Conservation (phyloP, 495 filamentous ascomycete species). For the Talaromyces wortmannii region DNA sequence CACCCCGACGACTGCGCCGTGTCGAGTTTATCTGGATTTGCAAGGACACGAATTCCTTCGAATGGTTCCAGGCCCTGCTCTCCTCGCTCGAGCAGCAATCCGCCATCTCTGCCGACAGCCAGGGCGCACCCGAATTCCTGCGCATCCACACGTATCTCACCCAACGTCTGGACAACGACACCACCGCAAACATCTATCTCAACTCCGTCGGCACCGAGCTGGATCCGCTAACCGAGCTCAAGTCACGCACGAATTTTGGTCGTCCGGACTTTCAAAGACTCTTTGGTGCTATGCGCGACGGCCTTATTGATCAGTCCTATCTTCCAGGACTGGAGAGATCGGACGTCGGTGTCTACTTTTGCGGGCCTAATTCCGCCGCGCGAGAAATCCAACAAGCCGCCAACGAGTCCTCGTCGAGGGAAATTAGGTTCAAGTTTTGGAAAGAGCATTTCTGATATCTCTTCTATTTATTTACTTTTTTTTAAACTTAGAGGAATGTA, state of each 20-base stretch:
- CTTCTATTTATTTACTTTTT: conserved; percentile 1
- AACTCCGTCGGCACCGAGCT: conserved; percentile 83
- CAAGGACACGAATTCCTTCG: conserved; percentile 91
- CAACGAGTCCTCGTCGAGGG: conserved; percentile 57
- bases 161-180: conserved; percentile 84
- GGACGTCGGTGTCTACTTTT: conserved; percentile 97
- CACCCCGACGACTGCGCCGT: conserved; percentile 78
- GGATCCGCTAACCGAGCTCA: conserved; percentile 89
- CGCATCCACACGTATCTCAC: conserved; percentile 98
- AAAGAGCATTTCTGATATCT: conserved; percentile 73
- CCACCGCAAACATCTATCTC: conserved; percentile 90
- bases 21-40: conserved; percentile 99
- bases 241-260: conserved; percentile 87
- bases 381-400: conserved; percentile 81
- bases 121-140: conserved; percentile 76
- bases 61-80: conserved; percentile 96
- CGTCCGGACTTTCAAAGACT: conserved; percentile 83
- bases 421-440: conserved; percentile 96
- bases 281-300: conserved; percentile 79
- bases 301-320: conserved; percentile 79
- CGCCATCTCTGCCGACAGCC: conserved; percentile 56
- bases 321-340: conserved; percentile 70
- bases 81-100: conserved; percentile 87
- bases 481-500: background rate
- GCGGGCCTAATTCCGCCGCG: conserved; percentile 75